Base-by-base conservation (phyloP, 2,329 filamentous ascomycete genomes). In the Didymella pomorum region DNA sequence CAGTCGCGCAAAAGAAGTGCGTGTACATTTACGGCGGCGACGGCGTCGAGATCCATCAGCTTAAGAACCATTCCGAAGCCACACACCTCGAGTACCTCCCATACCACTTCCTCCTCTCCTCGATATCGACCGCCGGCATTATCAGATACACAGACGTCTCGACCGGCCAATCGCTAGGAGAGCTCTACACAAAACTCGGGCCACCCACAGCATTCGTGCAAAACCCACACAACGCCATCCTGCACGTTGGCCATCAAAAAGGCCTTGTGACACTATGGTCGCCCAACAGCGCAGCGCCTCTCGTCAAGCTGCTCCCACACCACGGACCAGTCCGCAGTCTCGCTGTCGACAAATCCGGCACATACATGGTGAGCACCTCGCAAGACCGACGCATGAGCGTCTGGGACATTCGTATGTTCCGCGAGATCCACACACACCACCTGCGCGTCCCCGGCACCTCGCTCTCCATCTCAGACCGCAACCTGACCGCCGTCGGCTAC, bases 211-310 rank as follows among this genome's bases (percentile, higher is more conserved):
- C 94, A 3, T 84, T 99, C 64, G 84, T 87, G 4, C 93, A 97
- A 71, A 99, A 99, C 74, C 90, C 91, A 0, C 90, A 90, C 78
- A 99, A 99, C 75, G 95, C 92, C 16, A 89, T 99, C 57, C 82
- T 97, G 47, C 93, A 98, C 70, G 87, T 93, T 61, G 95, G 95
- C 10, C 94, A 98, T 73, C 93, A 97, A 73, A 98, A 98, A 72
- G 95, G 95, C 56, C 91, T 92, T 2, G 93, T 99, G 33, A 95
- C 92, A 2, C 81, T 99, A 43, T 99, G 95, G 95, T 97, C 94
- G 2, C 95, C 95, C 2, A 99, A 97, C 78, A 90, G 88, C 25
- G 86, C 88, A 54, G 90, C 92, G 0, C 90, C 95, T 0, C 84
- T 97, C 8, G 94, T 97, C 48, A 98, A 97, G 78, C 85, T 98